Percentiles rank a stretch among this genome's conserved stretches.
Evolutionary conservation across 2,329 filamentous ascomycete species (phyloP).

Genomic region (Coniochaeta ligniaria): DNA sequence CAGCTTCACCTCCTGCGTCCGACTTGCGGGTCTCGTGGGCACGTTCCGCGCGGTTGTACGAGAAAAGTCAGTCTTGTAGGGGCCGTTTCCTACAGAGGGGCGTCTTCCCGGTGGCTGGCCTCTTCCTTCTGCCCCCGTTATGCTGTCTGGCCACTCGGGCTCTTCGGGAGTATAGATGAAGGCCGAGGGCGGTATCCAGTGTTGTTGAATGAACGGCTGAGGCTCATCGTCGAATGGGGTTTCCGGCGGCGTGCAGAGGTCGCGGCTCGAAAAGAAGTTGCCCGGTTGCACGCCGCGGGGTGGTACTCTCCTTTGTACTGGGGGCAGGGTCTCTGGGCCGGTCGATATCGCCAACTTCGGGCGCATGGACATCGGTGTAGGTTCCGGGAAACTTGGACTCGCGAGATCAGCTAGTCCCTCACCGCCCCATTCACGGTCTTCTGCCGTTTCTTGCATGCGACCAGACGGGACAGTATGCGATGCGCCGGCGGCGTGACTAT

Average conservation of each 20-base stretch:
- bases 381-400: background rate
- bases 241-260: constrained; percentile 1
- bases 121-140: background rate
- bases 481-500: background rate
- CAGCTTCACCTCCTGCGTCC: background rate
- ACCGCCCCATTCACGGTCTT: background rate
- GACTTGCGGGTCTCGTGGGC: background rate
- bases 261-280: background rate
- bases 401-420: background rate
- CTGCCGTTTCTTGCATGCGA: background rate
- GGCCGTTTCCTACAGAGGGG: background rate
- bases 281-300: background rate
- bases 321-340: background rate
- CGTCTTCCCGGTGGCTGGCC: background rate
- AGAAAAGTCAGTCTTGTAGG: background rate
- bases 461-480: background rate
- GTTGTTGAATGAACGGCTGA: background rate
- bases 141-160: background rate
- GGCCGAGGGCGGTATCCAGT: background rate
- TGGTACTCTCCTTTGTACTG: background rate
- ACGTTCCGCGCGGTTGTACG: background rate
- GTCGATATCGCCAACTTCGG: constrained; percentile 1
- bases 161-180: background rate
- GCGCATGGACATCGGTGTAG: background rate
- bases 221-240: background rate